Evolutionary conservation across 2,329 filamentous ascomycete species (phyloP), one percentile per base, ranked within the genome.

Genomic region (Fusarium bactridioides): DNA sequence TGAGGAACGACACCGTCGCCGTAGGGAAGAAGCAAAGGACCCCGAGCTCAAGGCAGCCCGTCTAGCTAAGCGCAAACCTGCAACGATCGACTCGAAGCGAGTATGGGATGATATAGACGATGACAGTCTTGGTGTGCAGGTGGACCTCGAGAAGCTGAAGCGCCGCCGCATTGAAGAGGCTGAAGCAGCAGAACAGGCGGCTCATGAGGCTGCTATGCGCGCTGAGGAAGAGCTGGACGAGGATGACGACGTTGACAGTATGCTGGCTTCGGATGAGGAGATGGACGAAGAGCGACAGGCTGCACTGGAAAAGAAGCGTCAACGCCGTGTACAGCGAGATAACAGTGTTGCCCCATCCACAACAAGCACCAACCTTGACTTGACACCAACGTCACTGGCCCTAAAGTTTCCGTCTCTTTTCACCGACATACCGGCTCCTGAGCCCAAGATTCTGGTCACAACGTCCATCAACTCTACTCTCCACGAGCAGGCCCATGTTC

Each of bases 371-470:
- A 91, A 90, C 45, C 85, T 91, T 69, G 90, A 91, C 74, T 82
- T 91, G 51, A 90, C 89, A 13, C 89, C 89, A 4, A 83, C 88
- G 33, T 88, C 87, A 12, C 83, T 91, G 41, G 83, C 88, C 19
- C 83, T 86, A 73, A 90, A 91, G 78, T 92, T 92, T 76, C 89
- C 89, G 33, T 85, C 86, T 3, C 86, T 92, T 40, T 92, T 92
- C 78, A 85, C 84, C 67, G 88, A 90, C 55, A 81, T 87, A 75
- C 89, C 86, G 38, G 89, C 86, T 53, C 87, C 85, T 62, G 82
- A 83, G 66, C 95, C 96, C 57, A 97, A 98, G 83, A 91, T 98
- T 72, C 90, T 99, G 43, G 89, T 99, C 78, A 99, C 96, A 2
- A 98, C 96, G 12, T 93, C 91, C 18, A 87, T 98, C 77, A 95